Base-by-base conservation (phyloP, 345 rosid genomes). In the Linum trigynum region DNA sequence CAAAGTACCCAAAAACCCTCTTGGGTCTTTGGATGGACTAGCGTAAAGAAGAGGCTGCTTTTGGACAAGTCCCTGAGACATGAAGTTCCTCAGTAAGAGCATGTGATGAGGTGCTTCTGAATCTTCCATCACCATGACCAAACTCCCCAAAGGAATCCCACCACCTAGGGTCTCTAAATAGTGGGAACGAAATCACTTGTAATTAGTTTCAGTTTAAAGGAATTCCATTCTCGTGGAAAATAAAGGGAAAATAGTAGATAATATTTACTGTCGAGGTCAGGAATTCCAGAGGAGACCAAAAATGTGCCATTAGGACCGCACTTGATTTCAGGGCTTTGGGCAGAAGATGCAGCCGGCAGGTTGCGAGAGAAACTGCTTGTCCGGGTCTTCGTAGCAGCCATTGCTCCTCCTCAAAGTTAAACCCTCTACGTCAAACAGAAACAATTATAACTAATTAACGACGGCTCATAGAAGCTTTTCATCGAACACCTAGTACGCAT, bases 91-190 rank as follows among this genome's bases (percentile, higher is more conserved):
- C 74, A 90, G 65, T 63, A 94, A 67, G 65, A 88, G 92, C 98
- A 90, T 88, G 79, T 92, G 95, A 86, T 92, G 98, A 7, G 97
- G 98, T 9, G 97, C 92, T 77, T 94, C 95, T 2, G 97, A 85
- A 79, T 88, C 97, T 82, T 94, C 96, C 99, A 94, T 90, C 71
- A 94, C 86, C 88, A 94, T 81, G 23, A 90, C 92, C 64, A 94
- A 71, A 68, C 92, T 86, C 45, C 99, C 97, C 66, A 94, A 66
- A 71, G 95, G 74, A 73, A 86, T 80, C 53, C 96, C 99, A 39
- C 95, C 99, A 4, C 97, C 97, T 9, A 90, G 64, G 59, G 90
- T 86, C 78, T 75, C 99, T 88, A 71, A 14, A 79, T 53, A 68
- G 39, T 38, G 64, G 42, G 38, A 10, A 43, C 8, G 60, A 45